Conservation (phyloP, 1,139 yeast genomes). For the Chernovozyma aurita region DNA sequence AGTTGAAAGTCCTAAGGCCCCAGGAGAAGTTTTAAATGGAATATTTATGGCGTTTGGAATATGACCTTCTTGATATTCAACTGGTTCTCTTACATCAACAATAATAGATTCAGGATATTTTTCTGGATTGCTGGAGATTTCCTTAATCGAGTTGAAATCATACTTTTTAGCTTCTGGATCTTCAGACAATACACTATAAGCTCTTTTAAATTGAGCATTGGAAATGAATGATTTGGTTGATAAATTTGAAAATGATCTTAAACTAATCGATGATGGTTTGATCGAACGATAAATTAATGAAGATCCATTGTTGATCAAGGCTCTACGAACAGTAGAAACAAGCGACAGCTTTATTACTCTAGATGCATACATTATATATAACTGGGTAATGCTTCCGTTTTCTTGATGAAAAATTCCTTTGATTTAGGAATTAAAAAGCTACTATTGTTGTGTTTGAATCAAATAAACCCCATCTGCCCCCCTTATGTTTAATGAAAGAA, state of each 20-base stretch:
- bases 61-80: conserved; percentile 64
- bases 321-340: not conserved
- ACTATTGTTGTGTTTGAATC: not conserved
- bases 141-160: conserved; percentile 53
- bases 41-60: conserved; percentile 84
- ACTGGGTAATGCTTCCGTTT: too few species aligned
- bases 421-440: too few species aligned
- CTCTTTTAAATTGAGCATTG: conserved; percentile 10
- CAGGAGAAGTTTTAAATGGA: conserved; percentile 89
- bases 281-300: not conserved
- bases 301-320: not conserved
- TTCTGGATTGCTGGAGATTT: conserved; percentile 36
- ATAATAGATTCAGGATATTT: conserved; percentile 45
- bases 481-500: not conserved
- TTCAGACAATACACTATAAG: conserved; percentile 27
- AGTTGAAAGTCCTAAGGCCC: conserved; percentile 76
- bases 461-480: not conserved
- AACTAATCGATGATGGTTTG: not conserved
- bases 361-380: conserved; percentile 9
- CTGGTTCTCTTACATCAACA: conserved; percentile 91
- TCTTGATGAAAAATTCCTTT: too few species aligned
- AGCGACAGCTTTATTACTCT: conserved; percentile 7
- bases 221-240: not conserved
- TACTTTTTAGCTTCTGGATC: conserved; percentile 48
- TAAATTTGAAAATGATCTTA: not conserved